These are phyloP conservation scores for Colletotrichum theobromicola DNA, from an alignment of 2,329 filamentous ascomycete genomes.

Conservation along the genomic window DNA sequence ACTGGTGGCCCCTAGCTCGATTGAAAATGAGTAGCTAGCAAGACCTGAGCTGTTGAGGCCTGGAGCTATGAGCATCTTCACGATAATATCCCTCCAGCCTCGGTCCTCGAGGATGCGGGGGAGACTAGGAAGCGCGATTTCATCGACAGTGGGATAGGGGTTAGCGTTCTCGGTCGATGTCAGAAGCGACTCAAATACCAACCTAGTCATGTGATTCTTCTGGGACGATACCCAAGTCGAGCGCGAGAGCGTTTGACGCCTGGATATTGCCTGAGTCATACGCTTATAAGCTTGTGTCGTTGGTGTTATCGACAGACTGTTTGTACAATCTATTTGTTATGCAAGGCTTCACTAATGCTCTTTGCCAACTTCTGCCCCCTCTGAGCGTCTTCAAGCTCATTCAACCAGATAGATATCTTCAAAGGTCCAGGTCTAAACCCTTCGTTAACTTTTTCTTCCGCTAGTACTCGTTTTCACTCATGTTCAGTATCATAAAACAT, in stretches of 20 bases:
- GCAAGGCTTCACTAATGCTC: background rate
- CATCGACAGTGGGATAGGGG: background rate
- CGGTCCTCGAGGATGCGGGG: background rate
- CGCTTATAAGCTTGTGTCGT: background rate
- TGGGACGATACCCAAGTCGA: background rate
- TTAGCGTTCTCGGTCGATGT: background rate
- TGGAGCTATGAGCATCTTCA: constrained; percentile 1
- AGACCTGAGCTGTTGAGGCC: background rate
- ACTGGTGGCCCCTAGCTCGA: constrained; percentile 4
- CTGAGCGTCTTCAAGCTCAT: background rate
- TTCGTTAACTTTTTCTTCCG: too few species aligned
- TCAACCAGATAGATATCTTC: background rate
- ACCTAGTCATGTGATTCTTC: background rate
- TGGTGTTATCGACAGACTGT: constrained; percentile 4
- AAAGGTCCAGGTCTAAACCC: too few species aligned
- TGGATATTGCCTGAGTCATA: constrained; percentile 8
- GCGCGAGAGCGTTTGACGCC: constrained; percentile 12
- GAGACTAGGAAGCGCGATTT: constrained; percentile 15
- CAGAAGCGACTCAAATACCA: background rate
- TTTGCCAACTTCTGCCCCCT: background rate
- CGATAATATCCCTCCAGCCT: constrained; percentile 1
- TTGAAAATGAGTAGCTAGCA: background rate
- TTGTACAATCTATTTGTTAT: background rate
- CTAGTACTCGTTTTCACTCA: too few species aligned
- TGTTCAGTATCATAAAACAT: too few species aligned